Evolutionary conservation across 345 rosid species (phyloP).

Genomic region (Melastoma malabathricum): DNA sequence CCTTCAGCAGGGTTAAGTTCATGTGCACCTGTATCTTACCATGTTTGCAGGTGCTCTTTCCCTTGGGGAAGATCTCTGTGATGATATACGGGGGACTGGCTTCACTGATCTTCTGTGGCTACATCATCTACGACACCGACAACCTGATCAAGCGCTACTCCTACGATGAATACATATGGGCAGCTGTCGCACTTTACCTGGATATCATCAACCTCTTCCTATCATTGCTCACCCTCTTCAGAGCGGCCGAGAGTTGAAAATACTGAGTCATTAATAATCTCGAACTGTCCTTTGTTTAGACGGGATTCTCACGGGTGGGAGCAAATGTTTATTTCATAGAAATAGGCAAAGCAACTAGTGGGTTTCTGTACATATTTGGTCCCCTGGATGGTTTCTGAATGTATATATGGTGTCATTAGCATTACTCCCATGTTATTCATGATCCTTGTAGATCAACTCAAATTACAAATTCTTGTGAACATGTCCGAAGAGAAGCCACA

Average conservation of each 20-base stretch:
- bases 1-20: background rate
- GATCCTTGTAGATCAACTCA: too few species aligned
- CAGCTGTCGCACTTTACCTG: conserved; percentile 60
- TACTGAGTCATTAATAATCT: too few species aligned
- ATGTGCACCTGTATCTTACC: background rate
- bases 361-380: too few species aligned
- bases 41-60: conserved; percentile 55
- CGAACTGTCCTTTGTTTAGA: too few species aligned
- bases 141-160: conserved; percentile 73
- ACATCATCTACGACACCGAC: conserved; percentile 73
- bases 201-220: conserved; percentile 75
- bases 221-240: conserved; percentile 48
- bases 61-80: conserved; percentile 55
- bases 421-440: too few species aligned
- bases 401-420: too few species aligned
- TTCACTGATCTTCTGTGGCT: conserved; percentile 70
- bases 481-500: too few species aligned
- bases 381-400: too few species aligned
- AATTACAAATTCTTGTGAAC: too few species aligned
- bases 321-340: too few species aligned
- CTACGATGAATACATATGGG: conserved; percentile 86
- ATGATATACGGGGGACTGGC: conserved; percentile 79
- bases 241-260: conserved; percentile 42
- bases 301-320: too few species aligned
- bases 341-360: too few species aligned